phyloP scores from a whole-genome alignment of 768 basidiomycete genomes.

The Piloderma croceum region DNA sequence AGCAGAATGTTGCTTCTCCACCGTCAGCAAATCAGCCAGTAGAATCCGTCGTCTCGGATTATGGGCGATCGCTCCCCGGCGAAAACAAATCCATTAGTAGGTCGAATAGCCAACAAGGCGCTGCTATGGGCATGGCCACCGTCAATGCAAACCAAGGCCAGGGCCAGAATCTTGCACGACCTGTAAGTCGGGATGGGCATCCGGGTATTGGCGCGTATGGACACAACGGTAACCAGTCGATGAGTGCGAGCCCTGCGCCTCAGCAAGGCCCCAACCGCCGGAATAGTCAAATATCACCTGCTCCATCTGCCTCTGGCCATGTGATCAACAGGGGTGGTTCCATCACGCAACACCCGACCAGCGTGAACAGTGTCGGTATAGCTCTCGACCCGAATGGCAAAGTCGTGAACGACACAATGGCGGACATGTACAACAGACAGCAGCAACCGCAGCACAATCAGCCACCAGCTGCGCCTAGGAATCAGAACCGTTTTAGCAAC shows the following conservation, averaged over 20 bases:
- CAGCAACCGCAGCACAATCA: constrained; percentile 33
- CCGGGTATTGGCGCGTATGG: constrained; percentile 80
- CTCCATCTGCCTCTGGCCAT: constrained; percentile 9
- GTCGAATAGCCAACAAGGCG: constrained; percentile 46
- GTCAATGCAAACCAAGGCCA: constrained; percentile 22
- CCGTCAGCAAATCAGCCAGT: constrained; percentile 50
- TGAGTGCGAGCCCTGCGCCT: constrained; percentile 53
- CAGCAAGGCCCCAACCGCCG: constrained; percentile 23
- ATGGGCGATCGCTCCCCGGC: constrained; percentile 84
- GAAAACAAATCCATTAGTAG: constrained; percentile 62
- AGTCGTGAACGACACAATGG: constrained; percentile 78
- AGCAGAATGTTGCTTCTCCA: constrained; percentile 23
- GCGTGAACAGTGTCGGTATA: constrained; percentile 79
- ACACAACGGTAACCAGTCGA: constrained; percentile 54
- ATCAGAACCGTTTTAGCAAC: constrained; percentile 30
- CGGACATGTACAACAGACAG: constrained; percentile 47
- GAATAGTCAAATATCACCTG: constrained; percentile 14
- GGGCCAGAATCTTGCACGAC: constrained; percentile 42
- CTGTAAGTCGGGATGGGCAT: constrained; percentile 61
- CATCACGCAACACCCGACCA: constrained; percentile 51
- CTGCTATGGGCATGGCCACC: too few species aligned
- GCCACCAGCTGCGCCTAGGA: constrained; percentile 28
- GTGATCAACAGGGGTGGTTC: constrained; percentile 8
- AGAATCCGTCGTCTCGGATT: constrained; percentile 68
- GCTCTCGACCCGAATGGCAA: constrained; percentile 73